Evolutionary conservation across 2,329 filamentous ascomycete genomes (phyloP).

Genomic region (Capronia coronata): DNA sequence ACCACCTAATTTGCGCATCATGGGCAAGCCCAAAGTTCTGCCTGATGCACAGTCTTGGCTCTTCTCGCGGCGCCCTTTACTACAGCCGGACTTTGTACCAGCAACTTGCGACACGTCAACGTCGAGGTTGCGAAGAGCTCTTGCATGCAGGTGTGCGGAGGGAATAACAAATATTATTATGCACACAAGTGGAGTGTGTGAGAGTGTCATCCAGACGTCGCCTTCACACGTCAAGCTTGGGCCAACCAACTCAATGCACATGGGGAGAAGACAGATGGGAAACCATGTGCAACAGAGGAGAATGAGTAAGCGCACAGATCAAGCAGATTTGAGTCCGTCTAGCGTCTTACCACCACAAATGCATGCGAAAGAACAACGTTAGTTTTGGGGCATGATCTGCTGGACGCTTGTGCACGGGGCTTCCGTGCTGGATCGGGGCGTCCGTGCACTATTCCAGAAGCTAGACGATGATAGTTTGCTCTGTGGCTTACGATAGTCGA

Average conservation of each 20-base stretch:
- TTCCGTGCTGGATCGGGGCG: background rate
- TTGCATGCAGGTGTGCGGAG: background rate
- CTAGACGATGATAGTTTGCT: slow-evolving; percentile 4
- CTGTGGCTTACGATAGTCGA: slow-evolving; percentile 1
- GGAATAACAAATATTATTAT: background rate
- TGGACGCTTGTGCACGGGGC: background rate
- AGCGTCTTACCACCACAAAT: background rate
- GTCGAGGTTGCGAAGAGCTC: background rate
- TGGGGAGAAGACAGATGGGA: no score
- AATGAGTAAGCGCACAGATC: background rate
- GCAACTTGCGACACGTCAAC: slow-evolving; percentile 1
- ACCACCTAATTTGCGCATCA: no score
- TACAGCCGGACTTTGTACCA: no score
- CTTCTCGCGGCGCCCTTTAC: no score
- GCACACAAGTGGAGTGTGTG: background rate
- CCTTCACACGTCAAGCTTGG: background rate
- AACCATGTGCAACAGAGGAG: background rate
- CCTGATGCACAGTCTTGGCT: no score
- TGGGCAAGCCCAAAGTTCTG: no score
- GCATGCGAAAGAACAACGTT: background rate
- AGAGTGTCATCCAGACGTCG: background rate
- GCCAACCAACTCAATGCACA: no score
- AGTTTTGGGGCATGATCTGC: background rate
- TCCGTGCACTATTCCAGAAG: background rate
- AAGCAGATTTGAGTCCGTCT: background rate